A percentile compares a stretch with the other conserved stretches of the same genome.
Evolutionary conservation across 371 early-diverging fungal genomes (phyloP).

Genomic region (Circinella umbellata): DNA sequence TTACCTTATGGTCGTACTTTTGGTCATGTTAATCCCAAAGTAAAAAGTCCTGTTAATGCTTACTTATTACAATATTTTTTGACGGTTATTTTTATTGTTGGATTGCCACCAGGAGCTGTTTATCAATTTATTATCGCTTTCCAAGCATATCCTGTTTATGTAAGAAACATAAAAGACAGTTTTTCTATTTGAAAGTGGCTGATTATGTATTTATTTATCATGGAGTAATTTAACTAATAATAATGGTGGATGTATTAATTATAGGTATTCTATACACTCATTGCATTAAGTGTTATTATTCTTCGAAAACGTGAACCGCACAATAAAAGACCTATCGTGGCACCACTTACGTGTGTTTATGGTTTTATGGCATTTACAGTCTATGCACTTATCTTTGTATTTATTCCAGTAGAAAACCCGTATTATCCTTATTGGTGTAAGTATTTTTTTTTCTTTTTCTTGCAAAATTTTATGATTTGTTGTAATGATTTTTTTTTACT

Average conservation of each 20-base stretch:
- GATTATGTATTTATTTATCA: too few relatives aligned
- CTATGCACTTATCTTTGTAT: slow-evolving; percentile 48
- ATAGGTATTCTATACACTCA: slow-evolving; percentile 46
- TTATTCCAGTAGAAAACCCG: slow-evolving; percentile 42
- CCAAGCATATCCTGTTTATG: slow-evolving; percentile 45
- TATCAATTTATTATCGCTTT: slow-evolving; percentile 49
- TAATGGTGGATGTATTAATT: background rate
- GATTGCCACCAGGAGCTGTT: slow-evolving; percentile 43
- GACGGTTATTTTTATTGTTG: slow-evolving; percentile 40
- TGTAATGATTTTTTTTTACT: background rate
- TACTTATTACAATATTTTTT: slow-evolving; percentile 40
- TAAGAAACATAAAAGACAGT: background rate
- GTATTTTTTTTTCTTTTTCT: background rate
- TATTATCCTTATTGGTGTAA: slow-evolving; percentile 53
- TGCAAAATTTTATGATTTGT: background rate
- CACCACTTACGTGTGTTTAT: slow-evolving; percentile 36
- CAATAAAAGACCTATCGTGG: slow-evolving; percentile 38
- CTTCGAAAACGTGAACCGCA: slow-evolving; percentile 41
- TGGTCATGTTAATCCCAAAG: slow-evolving; percentile 37
- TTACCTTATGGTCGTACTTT: slow-evolving; percentile 46
- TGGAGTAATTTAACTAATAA: slow-evolving; percentile 20
- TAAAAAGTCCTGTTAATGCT: slow-evolving; percentile 44
- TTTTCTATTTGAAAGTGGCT: too few relatives aligned
- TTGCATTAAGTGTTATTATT: slow-evolving; percentile 36
- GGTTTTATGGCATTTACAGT: slow-evolving; percentile 34